A percentile compares a stretch with the other conserved stretches of the same genome.
These are phyloP conservation scores for Vanrija pseudolonga DNA, from an alignment of 1,284 basidiomycete genomes.

Conservation along the genomic window DNA sequence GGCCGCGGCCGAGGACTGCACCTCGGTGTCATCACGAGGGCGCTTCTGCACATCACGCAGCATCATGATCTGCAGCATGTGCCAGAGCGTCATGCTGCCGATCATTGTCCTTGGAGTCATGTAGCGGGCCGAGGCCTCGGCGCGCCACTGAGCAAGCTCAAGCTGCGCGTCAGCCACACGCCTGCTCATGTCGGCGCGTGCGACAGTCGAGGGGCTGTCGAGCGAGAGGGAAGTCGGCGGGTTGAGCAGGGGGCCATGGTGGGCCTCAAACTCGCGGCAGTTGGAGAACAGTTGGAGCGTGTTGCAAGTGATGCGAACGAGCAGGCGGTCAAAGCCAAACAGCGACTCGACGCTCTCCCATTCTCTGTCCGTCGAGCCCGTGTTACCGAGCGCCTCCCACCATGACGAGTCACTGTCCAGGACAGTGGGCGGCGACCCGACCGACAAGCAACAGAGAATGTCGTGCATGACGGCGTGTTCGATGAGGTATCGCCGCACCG, in stretches of 20 bases:
- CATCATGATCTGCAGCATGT: constrained; percentile 33
- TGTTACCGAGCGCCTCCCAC: constrained; percentile 27
- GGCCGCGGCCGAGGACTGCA: constrained; percentile 29
- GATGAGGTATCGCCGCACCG: constrained; percentile 22
- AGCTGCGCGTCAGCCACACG: constrained; percentile 15
- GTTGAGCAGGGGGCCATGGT: constrained; percentile 17
- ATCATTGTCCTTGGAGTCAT: constrained; percentile 25
- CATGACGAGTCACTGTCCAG: constrained; percentile 24
- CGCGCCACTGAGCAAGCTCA: constrained; percentile 19
- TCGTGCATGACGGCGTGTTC: constrained; percentile 32
- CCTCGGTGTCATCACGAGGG: constrained; percentile 19
- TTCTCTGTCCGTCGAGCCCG: constrained; percentile 17
- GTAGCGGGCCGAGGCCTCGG: constrained; percentile 14
- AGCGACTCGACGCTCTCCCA: constrained; percentile 31
- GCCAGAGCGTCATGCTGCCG: constrained; percentile 36
- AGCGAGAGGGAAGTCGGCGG: constrained; percentile 13
- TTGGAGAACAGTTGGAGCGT: constrained; percentile 9
- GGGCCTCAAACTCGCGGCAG: constrained; percentile 17
- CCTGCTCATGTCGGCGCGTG: constrained; percentile 12
- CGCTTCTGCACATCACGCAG: constrained; percentile 27
- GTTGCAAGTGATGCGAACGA: constrained; percentile 21
- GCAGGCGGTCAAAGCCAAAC: constrained; percentile 27
- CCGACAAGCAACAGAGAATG: constrained; percentile 27
- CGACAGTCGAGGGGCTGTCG: constrained; percentile 15
- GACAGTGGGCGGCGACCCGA: constrained; percentile 20